A percentile compares a stretch with the other conserved stretches of the same genome.
Evolutionary conservation across 2,329 filamentous ascomycete species (phyloP).

Genomic region (Phoma sp.): DNA sequence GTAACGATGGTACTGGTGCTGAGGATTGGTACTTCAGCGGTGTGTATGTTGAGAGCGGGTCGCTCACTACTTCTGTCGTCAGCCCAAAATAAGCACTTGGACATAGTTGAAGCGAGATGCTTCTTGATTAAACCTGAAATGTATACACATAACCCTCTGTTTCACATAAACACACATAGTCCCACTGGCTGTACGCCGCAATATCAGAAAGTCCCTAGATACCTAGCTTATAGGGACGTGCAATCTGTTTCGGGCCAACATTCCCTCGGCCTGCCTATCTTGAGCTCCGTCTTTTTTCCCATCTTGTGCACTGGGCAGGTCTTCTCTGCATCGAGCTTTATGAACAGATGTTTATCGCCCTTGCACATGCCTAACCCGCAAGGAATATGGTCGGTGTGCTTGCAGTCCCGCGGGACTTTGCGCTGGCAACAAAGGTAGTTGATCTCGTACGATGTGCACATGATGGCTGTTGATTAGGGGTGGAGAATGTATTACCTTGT

Average conservation of each 20-base stretch:
- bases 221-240: neutral
- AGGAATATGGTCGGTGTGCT: neutral
- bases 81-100: conserved; percentile 27
- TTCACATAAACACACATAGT: too few relatives aligned
- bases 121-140: too few relatives aligned
- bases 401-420: neutral
- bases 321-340: neutral
- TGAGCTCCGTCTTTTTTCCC: neutral
- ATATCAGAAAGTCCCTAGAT: too few relatives aligned
- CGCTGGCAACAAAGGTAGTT: conserved; percentile 2
- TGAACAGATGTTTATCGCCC: neutral
- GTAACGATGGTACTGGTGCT: conserved; percentile 58
- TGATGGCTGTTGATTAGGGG: neutral
- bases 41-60: conserved; percentile 71
- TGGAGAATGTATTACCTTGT: neutral
- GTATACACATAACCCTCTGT: too few relatives aligned
- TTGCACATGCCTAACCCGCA: conserved; percentile 3
- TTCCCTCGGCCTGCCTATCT: neutral
- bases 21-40: conserved; percentile 78
- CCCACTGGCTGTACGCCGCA: too few relatives aligned
- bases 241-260: conserved; percentile 3
- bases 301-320: neutral
- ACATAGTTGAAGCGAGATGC: too few relatives aligned
- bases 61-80: conserved; percentile 45
- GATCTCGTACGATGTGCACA: conserved; percentile 1